Evolutionary conservation across 192 early-diverging fungal species (phyloP), one percentile per base, ranked within the genome.

Genomic region (Backusella mclennaniae): DNA sequence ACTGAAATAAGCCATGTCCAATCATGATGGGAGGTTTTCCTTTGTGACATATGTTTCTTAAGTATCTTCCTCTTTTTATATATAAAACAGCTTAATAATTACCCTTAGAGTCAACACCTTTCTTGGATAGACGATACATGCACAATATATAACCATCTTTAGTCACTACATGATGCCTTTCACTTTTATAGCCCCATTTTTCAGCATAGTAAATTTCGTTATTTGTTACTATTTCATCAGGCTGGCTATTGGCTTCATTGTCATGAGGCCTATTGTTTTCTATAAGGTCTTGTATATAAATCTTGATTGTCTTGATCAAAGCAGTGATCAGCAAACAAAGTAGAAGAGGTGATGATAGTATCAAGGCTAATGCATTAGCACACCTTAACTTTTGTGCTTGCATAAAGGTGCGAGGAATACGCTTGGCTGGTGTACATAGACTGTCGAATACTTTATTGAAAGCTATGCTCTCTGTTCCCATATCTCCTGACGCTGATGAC

Each of bases 1-100:
- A 95, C 85, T 97, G 96, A 85, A 97, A 88, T 77, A 99, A 93
- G 1, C 95, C 97, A 81, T 99, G 97, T 87, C 96, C 97, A 8
- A 99, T 85, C 44, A 99, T 77, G n/a, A 99, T 95, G 2, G 96
- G 93, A 3, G 93, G 96, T 23, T 85, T 92, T 12, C 71, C 71
- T 77, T 56, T 12, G 56, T 56, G 31, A 63, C 2, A 49, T 19
- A 46, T 26, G 35, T 31, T 29, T 41, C 9, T 52, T 29, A 21
- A 44, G 33, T 33, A 33, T 33, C 33, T 44, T 44, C 9, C 2
- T 19, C 5, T 36, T 19, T 68, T 29, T 68, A 36, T 38, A 36
- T 9, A 19, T 21, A 36, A 5, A 29, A 68, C 35, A 29, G 21
- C 12, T 42, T 14, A n/a, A 17, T 7, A 23, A 2, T 68, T 49